Percentiles rank a stretch among this genome's conserved stretches.
These are phyloP conservation scores for Raddia distichophylla DNA, from an alignment of 176 grass and related monocot species.

Conservation along the genomic window DNA sequence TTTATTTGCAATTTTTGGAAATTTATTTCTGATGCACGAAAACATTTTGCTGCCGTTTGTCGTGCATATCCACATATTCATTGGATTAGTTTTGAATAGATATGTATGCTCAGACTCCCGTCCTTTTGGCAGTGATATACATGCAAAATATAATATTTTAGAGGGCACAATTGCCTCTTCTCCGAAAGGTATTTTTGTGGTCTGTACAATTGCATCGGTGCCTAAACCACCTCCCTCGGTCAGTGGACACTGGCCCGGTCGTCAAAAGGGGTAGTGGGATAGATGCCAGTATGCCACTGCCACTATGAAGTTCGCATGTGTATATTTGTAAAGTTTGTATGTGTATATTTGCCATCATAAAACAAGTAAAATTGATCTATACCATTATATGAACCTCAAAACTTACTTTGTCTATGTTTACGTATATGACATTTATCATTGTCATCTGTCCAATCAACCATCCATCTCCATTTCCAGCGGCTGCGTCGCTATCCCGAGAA, in stretches of 20 bases:
- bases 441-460: background rate
- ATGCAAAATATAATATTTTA: background rate
- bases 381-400: too few species aligned
- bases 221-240: background rate
- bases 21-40: background rate
- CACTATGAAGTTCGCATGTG: too few species aligned
- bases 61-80: too few species aligned
- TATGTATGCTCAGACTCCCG: background rate
- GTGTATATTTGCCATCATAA: too few species aligned
- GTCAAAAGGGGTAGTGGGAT: too few species aligned
- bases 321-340: too few species aligned
- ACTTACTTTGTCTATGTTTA: too few species aligned
- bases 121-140: background rate
- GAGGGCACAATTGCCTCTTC: background rate
- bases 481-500: slow-evolving; percentile 1
- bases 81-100: background rate
- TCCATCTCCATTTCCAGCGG: background rate
- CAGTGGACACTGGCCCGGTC: background rate
- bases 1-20: slow-evolving; percentile 10
- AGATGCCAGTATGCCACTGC: too few species aligned
- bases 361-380: too few species aligned
- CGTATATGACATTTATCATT: too few species aligned
- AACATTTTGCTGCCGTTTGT: too few species aligned
- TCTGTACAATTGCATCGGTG: background rate
- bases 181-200: background rate